Evolutionary conservation across 2,329 filamentous ascomycete species (phyloP).

Genomic region (Fusarium musae): DNA sequence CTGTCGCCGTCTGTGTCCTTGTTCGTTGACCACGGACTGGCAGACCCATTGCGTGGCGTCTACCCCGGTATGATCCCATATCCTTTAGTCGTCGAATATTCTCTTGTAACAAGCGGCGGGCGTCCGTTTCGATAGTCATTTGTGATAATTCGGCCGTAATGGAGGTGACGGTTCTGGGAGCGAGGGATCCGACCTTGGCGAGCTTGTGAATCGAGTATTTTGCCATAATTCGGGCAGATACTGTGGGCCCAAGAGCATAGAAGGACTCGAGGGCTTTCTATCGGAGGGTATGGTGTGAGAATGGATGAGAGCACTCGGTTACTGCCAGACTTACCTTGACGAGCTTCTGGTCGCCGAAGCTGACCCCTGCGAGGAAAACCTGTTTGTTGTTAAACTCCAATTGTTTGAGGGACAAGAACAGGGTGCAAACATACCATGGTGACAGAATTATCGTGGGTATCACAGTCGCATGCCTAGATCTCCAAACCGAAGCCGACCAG

Average conservation of each 20-base stretch:
- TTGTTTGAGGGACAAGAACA: not conserved
- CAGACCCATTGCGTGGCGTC: slow-evolving; percentile 90
- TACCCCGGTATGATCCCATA: slow-evolving; percentile 89
- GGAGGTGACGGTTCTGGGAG: slow-evolving; percentile 80
- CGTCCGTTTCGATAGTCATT: slow-evolving; percentile 94
- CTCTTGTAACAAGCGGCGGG: slow-evolving; percentile 79
- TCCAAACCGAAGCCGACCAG: slow-evolving; percentile 18
- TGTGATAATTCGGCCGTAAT: slow-evolving; percentile 86
- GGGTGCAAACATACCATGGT: slow-evolving; percentile 37
- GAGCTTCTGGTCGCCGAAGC: slow-evolving; percentile 84
- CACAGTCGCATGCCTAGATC: slow-evolving; percentile 38
- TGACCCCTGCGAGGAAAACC: slow-evolving; percentile 88
- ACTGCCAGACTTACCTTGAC: slow-evolving; percentile 73
- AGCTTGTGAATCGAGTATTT: slow-evolving; percentile 89
- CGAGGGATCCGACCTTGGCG: slow-evolving; percentile 79
- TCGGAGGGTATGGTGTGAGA: slow-evolving; percentile 19
- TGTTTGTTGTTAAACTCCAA: slow-evolving; percentile 46
- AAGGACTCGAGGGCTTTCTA: slow-evolving; percentile 83
- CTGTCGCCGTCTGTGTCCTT: slow-evolving; percentile 74
- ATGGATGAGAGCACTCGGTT: not conserved
- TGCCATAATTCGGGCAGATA: slow-evolving; percentile 81
- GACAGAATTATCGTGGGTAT: slow-evolving; percentile 31
- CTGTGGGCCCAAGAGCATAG: slow-evolving; percentile 82
- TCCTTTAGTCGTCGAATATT: slow-evolving; percentile 89
- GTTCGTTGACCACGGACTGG: slow-evolving; percentile 93